A percentile compares a stretch with the other conserved stretches of the same genome.
phyloP scores from a whole-genome alignment of 2,329 filamentous ascomycete species.

The Ophiostoma australiae region DNA sequence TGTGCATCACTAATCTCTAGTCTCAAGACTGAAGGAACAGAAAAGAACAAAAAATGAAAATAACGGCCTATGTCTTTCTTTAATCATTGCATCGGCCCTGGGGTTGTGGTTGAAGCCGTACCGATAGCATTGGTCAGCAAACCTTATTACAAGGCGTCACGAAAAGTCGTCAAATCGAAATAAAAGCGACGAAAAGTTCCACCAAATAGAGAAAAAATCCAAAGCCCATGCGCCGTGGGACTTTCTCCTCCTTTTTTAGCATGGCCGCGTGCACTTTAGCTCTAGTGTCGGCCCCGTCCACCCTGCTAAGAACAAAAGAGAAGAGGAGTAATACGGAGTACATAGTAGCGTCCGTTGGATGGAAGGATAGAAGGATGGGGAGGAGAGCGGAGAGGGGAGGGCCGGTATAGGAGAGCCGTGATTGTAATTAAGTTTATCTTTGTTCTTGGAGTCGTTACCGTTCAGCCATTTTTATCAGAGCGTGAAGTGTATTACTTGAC shows the following conservation, averaged over 20 bases:
- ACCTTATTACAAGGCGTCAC: not conserved
- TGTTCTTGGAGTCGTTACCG: no score
- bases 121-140: not conserved
- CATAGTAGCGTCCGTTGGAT: slow-evolving; percentile 1
- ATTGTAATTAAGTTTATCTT: no score
- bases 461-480: no score
- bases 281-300: slow-evolving; percentile 5
- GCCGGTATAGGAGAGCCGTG: not conserved
- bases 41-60: not conserved
- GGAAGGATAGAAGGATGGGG: not conserved
- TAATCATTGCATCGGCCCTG: not conserved
- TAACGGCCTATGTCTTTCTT: not conserved
- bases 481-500: no score
- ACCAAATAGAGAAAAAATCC: not conserved
- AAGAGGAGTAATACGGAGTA: not conserved
- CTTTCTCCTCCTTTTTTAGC: slow-evolving; percentile 5
- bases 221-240: not conserved
- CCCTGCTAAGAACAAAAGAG: slow-evolving; percentile 7
- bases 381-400: not conserved
- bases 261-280: slow-evolving; percentile 1
- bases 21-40: not conserved
- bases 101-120: not conserved
- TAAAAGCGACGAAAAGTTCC: not conserved
- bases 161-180: not conserved
- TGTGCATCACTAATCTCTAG: not conserved